phyloP scores from a whole-genome alignment of 768 basidiomycete species.

The Pulveroboletus sp. region DNA sequence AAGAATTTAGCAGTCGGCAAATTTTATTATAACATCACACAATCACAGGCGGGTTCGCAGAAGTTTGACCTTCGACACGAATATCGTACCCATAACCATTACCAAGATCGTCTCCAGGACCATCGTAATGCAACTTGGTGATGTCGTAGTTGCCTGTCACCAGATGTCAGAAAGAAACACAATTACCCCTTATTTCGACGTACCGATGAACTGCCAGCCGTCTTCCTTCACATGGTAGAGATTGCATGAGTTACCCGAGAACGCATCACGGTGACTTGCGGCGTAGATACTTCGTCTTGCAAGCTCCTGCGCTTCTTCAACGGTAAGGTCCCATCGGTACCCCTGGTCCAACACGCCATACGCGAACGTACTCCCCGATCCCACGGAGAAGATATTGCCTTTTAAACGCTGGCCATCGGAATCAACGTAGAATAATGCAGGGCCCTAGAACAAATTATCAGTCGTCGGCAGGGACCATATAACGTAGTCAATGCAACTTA shows the following conservation, averaged over 20 bases:
- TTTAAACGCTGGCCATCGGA: constrained; percentile 94
- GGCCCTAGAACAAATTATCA: constrained; percentile 54
- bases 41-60: constrained; percentile 45
- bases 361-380: constrained; percentile 97
- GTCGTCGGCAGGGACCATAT: constrained; percentile 3
- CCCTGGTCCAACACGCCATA: constrained; percentile 98
- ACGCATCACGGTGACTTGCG: constrained; percentile 94
- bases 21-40: constrained; percentile 27
- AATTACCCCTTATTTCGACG: constrained; percentile 22
- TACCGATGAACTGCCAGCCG: constrained; percentile 96
- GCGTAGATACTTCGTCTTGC: constrained; percentile 93
- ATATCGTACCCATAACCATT: constrained; percentile 78
- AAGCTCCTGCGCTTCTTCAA: constrained; percentile 92
- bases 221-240: constrained; percentile 92
- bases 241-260: constrained; percentile 94
- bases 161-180: constrained; percentile 9
- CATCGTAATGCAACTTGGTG: constrained; percentile 86
- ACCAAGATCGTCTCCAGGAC: constrained; percentile 67
- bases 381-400: constrained; percentile 97
- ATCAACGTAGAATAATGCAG: constrained; percentile 95
- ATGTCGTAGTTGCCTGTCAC: constrained; percentile 86
- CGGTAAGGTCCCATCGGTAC: constrained; percentile 87
- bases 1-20: constrained; percentile 1
- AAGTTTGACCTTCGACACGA: constrained; percentile 55
- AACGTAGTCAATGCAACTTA: constrained; percentile 33